Evolutionary conservation across 768 basidiomycete genomes (phyloP).

Genomic region (Kwoniella dejecticola): DNA sequence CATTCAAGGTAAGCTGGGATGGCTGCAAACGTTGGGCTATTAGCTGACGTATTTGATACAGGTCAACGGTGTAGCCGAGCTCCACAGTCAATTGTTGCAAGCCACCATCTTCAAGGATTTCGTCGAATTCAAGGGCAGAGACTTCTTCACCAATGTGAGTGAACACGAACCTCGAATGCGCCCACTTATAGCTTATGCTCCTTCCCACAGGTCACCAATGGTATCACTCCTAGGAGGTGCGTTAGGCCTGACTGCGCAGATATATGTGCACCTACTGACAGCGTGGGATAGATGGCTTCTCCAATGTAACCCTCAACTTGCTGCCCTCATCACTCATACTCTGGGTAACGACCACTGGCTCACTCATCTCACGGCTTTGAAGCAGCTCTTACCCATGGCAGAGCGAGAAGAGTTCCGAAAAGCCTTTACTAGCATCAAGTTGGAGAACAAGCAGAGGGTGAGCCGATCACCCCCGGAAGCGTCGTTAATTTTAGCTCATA

Average conservation of each 20-base stretch:
- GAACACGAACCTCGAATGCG: slow-evolving; percentile 48
- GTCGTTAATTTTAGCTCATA: not conserved
- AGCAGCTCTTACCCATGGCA: slow-evolving; percentile 70
- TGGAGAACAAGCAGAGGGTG: slow-evolving; percentile 84
- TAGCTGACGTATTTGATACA: not conserved
- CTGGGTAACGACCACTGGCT: slow-evolving; percentile 81
- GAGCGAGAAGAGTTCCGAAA: slow-evolving; percentile 75
- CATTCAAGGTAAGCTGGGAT: slow-evolving; percentile 29
- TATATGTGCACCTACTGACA: not conserved
- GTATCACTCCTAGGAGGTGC: slow-evolving; percentile 90
- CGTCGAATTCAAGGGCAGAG: slow-evolving; percentile 84
- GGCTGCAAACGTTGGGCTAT: slow-evolving; percentile 8
- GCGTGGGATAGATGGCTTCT: slow-evolving; percentile 42
- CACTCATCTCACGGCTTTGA: slow-evolving; percentile 70
- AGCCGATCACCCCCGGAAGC: slow-evolving; percentile 72
- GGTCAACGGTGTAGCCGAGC: slow-evolving; percentile 89
- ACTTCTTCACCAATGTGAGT: slow-evolving; percentile 59
- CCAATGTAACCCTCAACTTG: slow-evolving; percentile 84
- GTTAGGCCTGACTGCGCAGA: slow-evolving; percentile 60
- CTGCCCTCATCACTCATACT: slow-evolving; percentile 78
- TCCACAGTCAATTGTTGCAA: slow-evolving; percentile 85
- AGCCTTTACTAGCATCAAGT: slow-evolving; percentile 83
- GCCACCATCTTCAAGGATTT: slow-evolving; percentile 69
- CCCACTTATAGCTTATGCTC: slow-evolving; percentile 46
- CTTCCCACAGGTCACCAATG: slow-evolving; percentile 87